phyloP scores from a whole-genome alignment of 1,284 basidiomycete genomes.

The Coriolopsis trogii region DNA sequence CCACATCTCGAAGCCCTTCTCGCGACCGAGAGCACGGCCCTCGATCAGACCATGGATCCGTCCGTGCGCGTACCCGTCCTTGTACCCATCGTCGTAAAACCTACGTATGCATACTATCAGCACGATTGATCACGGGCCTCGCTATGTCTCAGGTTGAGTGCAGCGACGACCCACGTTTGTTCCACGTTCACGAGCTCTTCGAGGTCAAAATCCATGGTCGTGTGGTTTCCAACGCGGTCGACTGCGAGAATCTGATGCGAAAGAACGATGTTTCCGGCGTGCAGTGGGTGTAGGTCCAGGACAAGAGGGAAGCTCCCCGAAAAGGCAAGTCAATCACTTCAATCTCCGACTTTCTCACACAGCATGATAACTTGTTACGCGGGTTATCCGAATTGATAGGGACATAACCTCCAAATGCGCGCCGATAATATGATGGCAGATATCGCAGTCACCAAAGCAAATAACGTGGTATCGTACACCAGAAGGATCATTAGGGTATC shows the following conservation, averaged over 20 bases:
- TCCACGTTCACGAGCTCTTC: conserved; percentile 72
- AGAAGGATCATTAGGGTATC: conserved; percentile 25
- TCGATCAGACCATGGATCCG: conserved; percentile 90
- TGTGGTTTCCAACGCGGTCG: neutral
- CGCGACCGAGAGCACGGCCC: conserved; percentile 86
- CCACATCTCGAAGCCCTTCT: conserved; percentile 96
- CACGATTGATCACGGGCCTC: too few species aligned
- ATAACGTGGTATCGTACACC: conserved; percentile 21
- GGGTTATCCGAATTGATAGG: too few species aligned
- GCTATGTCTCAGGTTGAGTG: too few species aligned
- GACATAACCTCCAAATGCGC: too few species aligned
- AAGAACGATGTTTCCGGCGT: neutral
- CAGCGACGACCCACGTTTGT: conserved; percentile 53
- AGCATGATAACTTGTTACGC: too few species aligned
- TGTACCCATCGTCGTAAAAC: conserved; percentile 81
- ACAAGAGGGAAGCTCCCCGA: conserved; percentile 2
- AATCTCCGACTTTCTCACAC: conserved; percentile 7
- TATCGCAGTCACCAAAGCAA: neutral
- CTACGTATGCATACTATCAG: conserved; percentile 40
- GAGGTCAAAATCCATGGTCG: conserved; percentile 50
- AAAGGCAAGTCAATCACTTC: conserved; percentile 2
- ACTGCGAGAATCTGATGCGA: conserved; percentile 1
- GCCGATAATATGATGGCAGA: too few species aligned
- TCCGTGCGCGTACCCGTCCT: conserved; percentile 83
- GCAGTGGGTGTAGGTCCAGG: conserved; percentile 19